Evolutionary conservation across 148 eudicot genomes (phyloP), one percentile per base, ranked within the genome.

Genomic region (Rhododendron molle): DNA sequence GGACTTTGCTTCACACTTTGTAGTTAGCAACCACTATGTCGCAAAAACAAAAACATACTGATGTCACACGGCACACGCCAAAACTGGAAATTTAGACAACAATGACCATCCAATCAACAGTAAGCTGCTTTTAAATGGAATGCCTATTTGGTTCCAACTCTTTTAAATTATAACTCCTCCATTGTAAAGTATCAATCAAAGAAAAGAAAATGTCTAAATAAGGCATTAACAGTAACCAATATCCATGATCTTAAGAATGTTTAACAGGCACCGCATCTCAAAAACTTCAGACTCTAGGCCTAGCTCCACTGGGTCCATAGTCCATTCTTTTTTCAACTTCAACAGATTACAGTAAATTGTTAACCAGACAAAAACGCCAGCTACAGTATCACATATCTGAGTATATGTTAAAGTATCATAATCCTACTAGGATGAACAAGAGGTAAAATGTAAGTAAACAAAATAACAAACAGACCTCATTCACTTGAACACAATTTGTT

Each of bases 401-500:
- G 47, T 14, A 54, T 74, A 26, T 54, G 20, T 76, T 65, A 23
- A 86, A 52, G 50, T 54, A 58, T 44, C 26, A 12, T 54, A 76
- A 34, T 71, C 52, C 15, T 23, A 77, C 67, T 23, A 58, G 40
- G 36, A 67, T 82, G 46, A 23, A 58, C 78, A 49, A 8, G 62
- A 43, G 18, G 8, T 13, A 74, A 77, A 67, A n/a, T 23, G 50
- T 36, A 34, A 46, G 20, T 62, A 58, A 49, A 83, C 18, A 28
- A 34, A 18, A 49, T 16, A 54, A 54, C 14, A 38, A 73, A 84
- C 93, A 80, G 74, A 95, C 99, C 99, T 97, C 98, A 87, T 97
- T 95, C 88, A 97, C 95, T 97, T 97, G 96, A 87, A 96, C 98
- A 83, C 98, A 95, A 85, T 97, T 97, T 50, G 99, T 95, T 81